Evolutionary conservation across 495 filamentous ascomycete species (phyloP), one percentile per base, ranked within the genome.

Genomic region (Podospora pseudoanserina): DNA sequence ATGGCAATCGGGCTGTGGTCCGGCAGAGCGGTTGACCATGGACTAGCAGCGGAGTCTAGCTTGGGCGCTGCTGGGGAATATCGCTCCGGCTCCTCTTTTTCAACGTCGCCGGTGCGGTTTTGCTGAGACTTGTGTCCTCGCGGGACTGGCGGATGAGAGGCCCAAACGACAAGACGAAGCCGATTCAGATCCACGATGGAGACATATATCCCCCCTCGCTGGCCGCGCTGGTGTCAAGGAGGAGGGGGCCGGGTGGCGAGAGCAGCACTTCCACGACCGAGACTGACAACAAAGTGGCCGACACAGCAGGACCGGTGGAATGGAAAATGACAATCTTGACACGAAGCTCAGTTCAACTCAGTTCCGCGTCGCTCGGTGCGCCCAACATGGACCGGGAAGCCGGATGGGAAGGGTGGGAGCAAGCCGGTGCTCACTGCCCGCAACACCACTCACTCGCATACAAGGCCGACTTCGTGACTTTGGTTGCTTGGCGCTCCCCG

Each of bases 121-220:
- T 60, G 30, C 18, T 44, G 44, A 49, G 44, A 57, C 19, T 60
- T 56, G 19, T 70, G 66, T 64, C 59, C 32, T 64, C 56, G 56
- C 59, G 68, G 54, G 64, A 68, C 56, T 49, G 63, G 49, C 59
- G 64, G 27, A 70, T 63, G 13, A 19, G 59, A 34, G 49, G 16
- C 28, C 32, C 32, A 66, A 60, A 65, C 34, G 30, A 64, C 62
- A 55, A 58, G 65, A 61, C 49, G 54, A 61, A 65, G 30, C 30
- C 69, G 54, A 18, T 27, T 28, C 53, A 26, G 72, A 67, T 66
- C 69, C 74, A 59, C 65, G 72, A 76, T 68, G 71, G 67, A 70
- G 72, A 76, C 64, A 75, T 76, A 75, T 77, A 76, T 73, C 65
- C 57, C 64, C 32, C 67, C 57, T 68, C 56, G 30, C 27, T 61